Evolutionary conservation across 2,329 filamentous ascomycete species (phyloP), one percentile per base, ranked within the genome.

Genomic region (Cercospora sojina): DNA sequence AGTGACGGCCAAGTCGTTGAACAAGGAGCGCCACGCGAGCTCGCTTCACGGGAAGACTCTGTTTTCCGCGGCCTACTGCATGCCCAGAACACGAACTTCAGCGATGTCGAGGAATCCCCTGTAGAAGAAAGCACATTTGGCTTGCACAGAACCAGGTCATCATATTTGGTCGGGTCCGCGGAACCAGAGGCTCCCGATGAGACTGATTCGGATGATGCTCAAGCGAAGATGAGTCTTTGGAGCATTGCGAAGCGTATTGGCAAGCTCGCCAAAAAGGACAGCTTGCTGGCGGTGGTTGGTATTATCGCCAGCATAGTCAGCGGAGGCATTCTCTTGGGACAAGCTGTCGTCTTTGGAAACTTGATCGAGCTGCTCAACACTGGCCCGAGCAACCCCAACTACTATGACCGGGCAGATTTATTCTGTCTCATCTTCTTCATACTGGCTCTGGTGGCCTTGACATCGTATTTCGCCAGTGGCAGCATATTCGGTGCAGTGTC

Each of bases 1-100:
- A 88, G 89, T 13, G 86, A 89, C 66, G 87, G 89, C 29, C 85
- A 77, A n/a, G 84, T 90, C 25, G 79, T 87, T 0, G 87, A 90
- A 75, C 80, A 82, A 65, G 88, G 90, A 12, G 82, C 83, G n/a
- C 87, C 90, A 72, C 79, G 81, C 6, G 84, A 87, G 68, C 78
- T 90, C 69, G 60, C 60, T 16, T 78, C 89, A 0, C 38, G 49
- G 5, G 57, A 65, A 13, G 69, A 69, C 5, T 71, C 73, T 1
- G 65, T 74, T 16, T 76, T 76, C 62, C 66, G 69, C n/a, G 70
- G 71, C 12, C 62, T 77, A 8, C 70, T 77, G 4, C 67, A 73
- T 55, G 71, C 74, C 5, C 74, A 74, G 56, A 68, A 69, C 35
- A 73, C 72, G 4, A 68, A 67, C 31, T 64, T 69, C 43, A 51